Evolutionary conservation across 441 rosid genomes (phyloP), one percentile per base, ranked within the genome.

Genomic region (Corymbia citriodora): DNA sequence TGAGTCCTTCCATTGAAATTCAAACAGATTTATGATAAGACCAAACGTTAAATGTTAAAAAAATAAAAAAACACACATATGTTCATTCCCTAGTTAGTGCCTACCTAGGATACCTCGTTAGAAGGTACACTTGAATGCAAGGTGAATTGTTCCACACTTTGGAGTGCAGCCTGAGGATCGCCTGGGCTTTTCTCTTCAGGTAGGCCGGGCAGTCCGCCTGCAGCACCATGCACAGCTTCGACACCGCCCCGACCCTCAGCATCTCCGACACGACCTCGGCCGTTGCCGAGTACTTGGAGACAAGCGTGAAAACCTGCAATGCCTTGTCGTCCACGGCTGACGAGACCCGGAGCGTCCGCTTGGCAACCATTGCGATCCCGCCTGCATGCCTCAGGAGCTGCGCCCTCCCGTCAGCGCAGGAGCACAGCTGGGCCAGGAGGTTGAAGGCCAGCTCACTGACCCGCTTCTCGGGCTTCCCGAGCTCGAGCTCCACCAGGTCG

Each of bases 141-240:
- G 95, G 96, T 68, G 96, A 95, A 92, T 95, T 90, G 70, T 92
- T 94, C 97, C 96, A 96, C 21, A 89, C 93, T 36, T 68, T 89
- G 18, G 93, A 92, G 45, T 94, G 97, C 93, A 89, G 87, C 93
- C 94, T 93, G 40, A 96, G 95, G 14, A 94, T 90, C 4, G 72
- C 92, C 68, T 92, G 93, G 40, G 96, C 96, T 88, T 91, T 93
- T 61, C 91, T 89, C 90, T 96, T 95, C 87, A 95, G 72, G 45
- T 90, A 90, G 10, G 49, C 11, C 33, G 90, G 70, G 90, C 95
- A 94, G 68, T 95, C 93, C 48, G 95, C 97, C 89, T 95, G 96
- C 55, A 92, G 82, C 49, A 95, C 93, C 95, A 95, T 93, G 92
- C 97, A 96, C 49, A 95, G 92, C 93, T 96, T 96, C 61, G 96